Base-by-base conservation (phyloP, 306 rosid genomes). In the Dryas alaskensis region DNA sequence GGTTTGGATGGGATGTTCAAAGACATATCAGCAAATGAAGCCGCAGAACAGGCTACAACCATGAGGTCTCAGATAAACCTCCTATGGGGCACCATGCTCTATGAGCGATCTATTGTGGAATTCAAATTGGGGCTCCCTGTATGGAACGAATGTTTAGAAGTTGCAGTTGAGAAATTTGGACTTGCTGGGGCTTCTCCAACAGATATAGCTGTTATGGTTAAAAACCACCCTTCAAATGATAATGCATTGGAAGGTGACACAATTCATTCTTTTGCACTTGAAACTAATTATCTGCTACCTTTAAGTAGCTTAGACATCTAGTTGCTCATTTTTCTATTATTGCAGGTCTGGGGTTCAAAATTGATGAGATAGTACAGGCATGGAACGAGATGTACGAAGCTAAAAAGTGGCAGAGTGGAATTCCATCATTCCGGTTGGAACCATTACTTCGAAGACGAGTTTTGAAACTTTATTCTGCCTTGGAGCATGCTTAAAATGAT, bases 311-410 rank as follows among this genome's bases (percentile, higher is more conserved):
- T 6, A 27, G 63, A 58, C 65, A 81, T 52, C 27, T 46, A 46
- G 64, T 71, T 62, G 51, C 64, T 46, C 40, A 60, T 37, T 67
- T 31, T 59, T 49, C 42, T 79, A 22, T 58, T 31, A 8, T 55
- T 59, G 42, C 92, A 92, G 97, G 97, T 80, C 59, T 84, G 9
- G 88, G 87, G 67, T 94, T 88, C 88, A 87, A 86, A 73, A 88
- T 89, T 63, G 97, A 94, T 27, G 96, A 91, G 86, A 89, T 89
- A 73, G 87, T 89, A 40, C 92, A 85, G 76, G 96, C 93, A 55
- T 89, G 98, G 97, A 87, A 87, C 65, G 97, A 94, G 79, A 94
- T 92, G 90, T 75, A 82, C 40, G 94, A 92, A 84, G 97, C 99
- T 61, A 90, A 86, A 70, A 90, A 72, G 86, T 92, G 84, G 87